Evolutionary conservation across 1,284 basidiomycete species (phyloP), one percentile per base, ranked within the genome.

Genomic region (Papiliotrema nemorosa): DNA sequence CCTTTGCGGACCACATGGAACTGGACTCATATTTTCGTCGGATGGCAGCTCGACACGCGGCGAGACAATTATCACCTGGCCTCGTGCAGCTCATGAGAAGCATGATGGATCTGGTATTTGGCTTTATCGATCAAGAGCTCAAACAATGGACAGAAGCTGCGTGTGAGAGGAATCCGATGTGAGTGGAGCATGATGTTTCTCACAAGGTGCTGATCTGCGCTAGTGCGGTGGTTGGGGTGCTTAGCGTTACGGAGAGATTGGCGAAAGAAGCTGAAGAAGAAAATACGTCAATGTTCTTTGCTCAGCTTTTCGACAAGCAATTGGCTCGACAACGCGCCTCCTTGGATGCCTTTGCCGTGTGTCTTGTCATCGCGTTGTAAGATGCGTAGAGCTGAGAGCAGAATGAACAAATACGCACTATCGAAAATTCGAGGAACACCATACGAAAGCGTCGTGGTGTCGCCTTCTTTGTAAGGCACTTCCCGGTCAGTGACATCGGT

Each of bases 1-100:
- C 94, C 0, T 98, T 92, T 73, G 94, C 94, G 9, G 94, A 97
- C 74, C 93, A 96, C 64, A 90, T 92, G 83, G 84, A 86, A 43
- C 77, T 98, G 54, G 94, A 97, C 69, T 88, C 85, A 49, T 97
- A 96, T 75, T 97, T 97, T 78, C 81, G 89, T 22, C 80, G 93
- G 34, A 88, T 96, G 64, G 94, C 94, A 2, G 80, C 86, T 9
- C 79, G 86, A n/a, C 79, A 81, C 41, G 79, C 81, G 14, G 59
- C 57, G 9, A 61, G 59, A 25, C 84, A 83, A 1, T 77, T 89
- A 40, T 84, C 82, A 52, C 78, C 80, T 44, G 76, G 82, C 16
- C 90, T 90, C 20, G 69, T 80, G 52, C 92, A 92, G 74, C 81
- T 96, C 10, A 81, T 91, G 24, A 82, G 88, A 22, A 84, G 84